These are phyloP conservation scores for Endothia cerciana DNA, from an alignment of 2,329 filamentous ascomycete species.

Conservation along the genomic window DNA sequence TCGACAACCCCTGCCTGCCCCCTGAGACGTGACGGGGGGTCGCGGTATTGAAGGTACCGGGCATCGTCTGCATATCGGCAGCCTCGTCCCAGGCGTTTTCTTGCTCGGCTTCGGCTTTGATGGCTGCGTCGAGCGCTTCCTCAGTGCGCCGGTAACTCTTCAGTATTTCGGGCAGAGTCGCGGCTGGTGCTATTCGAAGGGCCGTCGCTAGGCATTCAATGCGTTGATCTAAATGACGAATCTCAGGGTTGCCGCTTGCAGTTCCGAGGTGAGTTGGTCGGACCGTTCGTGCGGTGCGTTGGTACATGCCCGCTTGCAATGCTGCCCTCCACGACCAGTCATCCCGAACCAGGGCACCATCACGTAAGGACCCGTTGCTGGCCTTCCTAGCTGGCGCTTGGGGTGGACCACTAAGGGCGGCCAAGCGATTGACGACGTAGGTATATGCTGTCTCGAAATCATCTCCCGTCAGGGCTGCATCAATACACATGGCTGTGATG, in stretches of 20 bases:
- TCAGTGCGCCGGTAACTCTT: slow-evolving; percentile 77
- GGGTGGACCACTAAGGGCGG: slow-evolving; percentile 37
- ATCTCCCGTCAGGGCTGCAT: slow-evolving; percentile 71
- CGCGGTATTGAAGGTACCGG: slow-evolving; percentile 54
- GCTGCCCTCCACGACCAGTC: slow-evolving; percentile 80
- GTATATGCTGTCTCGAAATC: slow-evolving; percentile 88
- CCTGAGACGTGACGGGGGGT: slow-evolving; percentile 42
- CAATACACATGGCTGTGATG: slow-evolving; percentile 79
- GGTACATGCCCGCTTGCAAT: slow-evolving; percentile 76
- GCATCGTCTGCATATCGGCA: slow-evolving; percentile 61
- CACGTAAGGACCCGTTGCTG: slow-evolving; percentile 32
- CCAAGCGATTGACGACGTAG: slow-evolving; percentile 74
- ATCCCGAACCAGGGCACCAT: slow-evolving; percentile 45
- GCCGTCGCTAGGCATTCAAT: slow-evolving; percentile 80
- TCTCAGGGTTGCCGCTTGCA: slow-evolving; percentile 60
- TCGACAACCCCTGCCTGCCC: slow-evolving; percentile 52
- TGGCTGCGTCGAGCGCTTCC: slow-evolving; percentile 70
- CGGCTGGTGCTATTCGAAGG: slow-evolving; percentile 71
- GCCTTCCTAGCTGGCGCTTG: slow-evolving; percentile 30
- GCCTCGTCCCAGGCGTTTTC: slow-evolving; percentile 73
- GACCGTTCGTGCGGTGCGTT: slow-evolving; percentile 56
- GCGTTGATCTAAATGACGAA: slow-evolving; percentile 77
- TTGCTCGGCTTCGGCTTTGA: slow-evolving; percentile 62
- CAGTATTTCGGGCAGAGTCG: slow-evolving; percentile 74
- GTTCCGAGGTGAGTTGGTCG: slow-evolving; percentile 64